A percentile compares a stretch with the other conserved stretches of the same genome.
Conservation (phyloP, 163 green algal species). For the Scenedesmus sp. region DNA sequence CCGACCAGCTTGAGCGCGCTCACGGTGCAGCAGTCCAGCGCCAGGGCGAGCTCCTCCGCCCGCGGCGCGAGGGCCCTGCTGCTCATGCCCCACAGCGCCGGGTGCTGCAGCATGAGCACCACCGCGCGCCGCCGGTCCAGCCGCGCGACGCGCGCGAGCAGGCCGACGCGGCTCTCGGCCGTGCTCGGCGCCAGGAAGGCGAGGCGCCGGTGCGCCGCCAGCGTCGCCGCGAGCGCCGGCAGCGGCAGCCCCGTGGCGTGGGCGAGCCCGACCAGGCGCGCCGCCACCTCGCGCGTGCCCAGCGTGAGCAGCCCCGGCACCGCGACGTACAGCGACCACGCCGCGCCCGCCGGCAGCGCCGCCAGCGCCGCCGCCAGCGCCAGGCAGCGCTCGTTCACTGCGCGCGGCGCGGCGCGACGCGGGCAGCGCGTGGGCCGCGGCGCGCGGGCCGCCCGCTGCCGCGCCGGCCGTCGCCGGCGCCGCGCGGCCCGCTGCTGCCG, state of each 20-base stretch:
- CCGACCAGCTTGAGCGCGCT: slow-evolving; percentile 22
- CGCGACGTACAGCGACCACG: slow-evolving; percentile 39
- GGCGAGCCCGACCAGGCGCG: slow-evolving; percentile 21
- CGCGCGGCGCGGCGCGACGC: background rate
- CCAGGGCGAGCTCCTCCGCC: slow-evolving; percentile 34
- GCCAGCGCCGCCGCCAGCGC: background rate
- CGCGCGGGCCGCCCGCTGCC: too few species aligned
- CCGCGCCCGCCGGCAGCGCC: background rate
- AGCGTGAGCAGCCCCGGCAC: slow-evolving; percentile 36
- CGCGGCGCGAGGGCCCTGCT: slow-evolving; percentile 13
- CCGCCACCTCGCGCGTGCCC: slow-evolving; percentile 38
- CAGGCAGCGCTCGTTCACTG: slow-evolving; percentile 42
- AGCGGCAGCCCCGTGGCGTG: background rate
- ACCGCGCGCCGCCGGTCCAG: slow-evolving; percentile 3
- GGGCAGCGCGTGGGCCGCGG: too few species aligned
- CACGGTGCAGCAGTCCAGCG: slow-evolving; percentile 6
- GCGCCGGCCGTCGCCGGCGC: too few species aligned
- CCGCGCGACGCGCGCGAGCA: slow-evolving; percentile 16
- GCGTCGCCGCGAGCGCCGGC: background rate
- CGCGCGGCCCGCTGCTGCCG: background rate
- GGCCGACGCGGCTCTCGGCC: slow-evolving; percentile 22
- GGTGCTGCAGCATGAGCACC: slow-evolving; percentile 21
- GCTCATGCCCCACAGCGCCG: slow-evolving; percentile 26
- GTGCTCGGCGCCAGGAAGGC: slow-evolving; percentile 16
- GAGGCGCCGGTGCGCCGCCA: background rate